phyloP scores from a whole-genome alignment of 192 early-diverging fungal species.

The Rhizoclosmatium globosum region DNA sequence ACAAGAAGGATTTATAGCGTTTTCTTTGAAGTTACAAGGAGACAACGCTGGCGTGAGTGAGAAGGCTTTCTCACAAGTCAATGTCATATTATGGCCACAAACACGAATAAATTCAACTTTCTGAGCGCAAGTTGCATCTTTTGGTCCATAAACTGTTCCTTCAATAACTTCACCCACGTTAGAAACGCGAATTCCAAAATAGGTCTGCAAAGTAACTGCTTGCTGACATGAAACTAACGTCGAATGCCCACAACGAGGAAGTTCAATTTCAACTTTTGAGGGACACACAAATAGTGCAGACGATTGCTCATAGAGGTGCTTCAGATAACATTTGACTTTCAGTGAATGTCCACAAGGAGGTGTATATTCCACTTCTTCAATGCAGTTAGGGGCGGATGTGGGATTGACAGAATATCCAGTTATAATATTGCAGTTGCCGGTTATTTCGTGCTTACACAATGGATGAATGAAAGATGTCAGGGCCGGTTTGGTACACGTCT shows the following conservation, averaged over 20 bases:
- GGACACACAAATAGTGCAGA: constrained; percentile 18
- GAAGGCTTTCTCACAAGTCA: constrained; percentile 36
- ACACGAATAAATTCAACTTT: constrained; percentile 13
- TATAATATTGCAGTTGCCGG: constrained; percentile 31
- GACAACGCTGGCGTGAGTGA: neutral
- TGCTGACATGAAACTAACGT: constrained; percentile 21
- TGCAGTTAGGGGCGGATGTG: constrained; percentile 17
- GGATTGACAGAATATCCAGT: constrained; percentile 1
- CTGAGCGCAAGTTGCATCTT: constrained; percentile 19
- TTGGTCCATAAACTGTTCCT: constrained; percentile 24
- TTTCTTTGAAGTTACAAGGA: constrained; percentile 1
- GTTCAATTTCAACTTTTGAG: neutral
- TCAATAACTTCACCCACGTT: constrained; percentile 13
- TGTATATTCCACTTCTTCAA: constrained; percentile 31
- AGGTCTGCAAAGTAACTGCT: neutral
- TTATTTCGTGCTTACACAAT: constrained; percentile 35
- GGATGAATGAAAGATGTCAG: constrained; percentile 25
- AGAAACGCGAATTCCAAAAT: constrained; percentile 1
- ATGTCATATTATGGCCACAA: constrained; percentile 28
- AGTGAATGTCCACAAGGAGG: constrained; percentile 35
- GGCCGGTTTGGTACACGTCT: constrained; percentile 16
- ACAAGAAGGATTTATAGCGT: constrained; percentile 27
- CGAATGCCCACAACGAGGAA: constrained; percentile 36
- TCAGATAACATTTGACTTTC: constrained; percentile 25
- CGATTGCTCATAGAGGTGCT: constrained; percentile 19